Base-by-base conservation (phyloP, 1,284 basidiomycete species). In the Hymenochaete sp. region DNA sequence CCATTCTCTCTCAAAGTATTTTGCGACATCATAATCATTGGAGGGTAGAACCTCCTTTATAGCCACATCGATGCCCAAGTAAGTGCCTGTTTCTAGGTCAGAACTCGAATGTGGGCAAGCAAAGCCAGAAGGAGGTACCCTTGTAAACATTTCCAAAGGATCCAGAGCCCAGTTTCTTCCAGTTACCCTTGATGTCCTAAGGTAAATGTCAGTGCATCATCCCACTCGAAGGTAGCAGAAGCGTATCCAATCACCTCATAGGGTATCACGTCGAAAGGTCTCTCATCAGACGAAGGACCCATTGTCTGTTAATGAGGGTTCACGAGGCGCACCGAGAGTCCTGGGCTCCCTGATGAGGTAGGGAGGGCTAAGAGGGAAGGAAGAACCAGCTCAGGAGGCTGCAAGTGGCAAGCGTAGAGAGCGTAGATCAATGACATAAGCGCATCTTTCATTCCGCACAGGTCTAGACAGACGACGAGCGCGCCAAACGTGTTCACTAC, bases 1-100 rank as follows among this genome's bases (percentile, higher is more conserved):
- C 85, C 93, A 96, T 72, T 98, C 95, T 27, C 95, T 78, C 59
- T 95, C 91, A 64, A 98, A 96, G 68, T 98, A 98, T 67, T 98
- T 98, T 57, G 85, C 77, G 21, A 97, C 88, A 57, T 95, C 89
- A 63, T 96, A 95, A 54, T 86, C 86, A 11, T 70, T 87, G 11
- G 85, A 91, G 0, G 90, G 88, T 2, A 93, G 71, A 2, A 96
- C 88, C 66, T 95, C 93, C 66, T 98, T 98, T 66, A 97, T 90
- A 28, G 93, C 93, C 22, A 98, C 90, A 55, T 95, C 90, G 53
- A 96, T 88, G 3, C 93, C 93, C 21, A 98, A 78, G 66, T 98
- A 98, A 21, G 70, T 77, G 2, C 87, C 92, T 90, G 56, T 13
- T 25, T 8, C 38, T 40, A 21, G 40, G 38, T 53, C 42, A 57